Evolutionary conservation across 495 filamentous ascomycete genomes (phyloP), one percentile per base, ranked within the genome.

Genomic region (Lasiosphaeria hispida): DNA sequence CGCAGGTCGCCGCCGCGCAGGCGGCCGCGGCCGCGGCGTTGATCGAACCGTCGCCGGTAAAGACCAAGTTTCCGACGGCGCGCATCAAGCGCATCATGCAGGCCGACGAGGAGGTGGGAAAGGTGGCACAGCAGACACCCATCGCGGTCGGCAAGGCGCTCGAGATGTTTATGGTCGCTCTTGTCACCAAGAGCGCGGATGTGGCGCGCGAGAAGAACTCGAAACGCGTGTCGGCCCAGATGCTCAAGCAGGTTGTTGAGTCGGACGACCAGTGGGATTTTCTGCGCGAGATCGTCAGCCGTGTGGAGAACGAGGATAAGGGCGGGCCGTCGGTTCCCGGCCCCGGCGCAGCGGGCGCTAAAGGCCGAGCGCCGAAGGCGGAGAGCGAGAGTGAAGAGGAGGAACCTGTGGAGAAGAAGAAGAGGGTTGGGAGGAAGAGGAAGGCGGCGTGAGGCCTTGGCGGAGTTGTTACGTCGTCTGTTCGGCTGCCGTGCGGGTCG

Each of bases 51-150:
- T 96, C 64, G 72, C 92, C 74, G 17, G 90, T 99, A 53, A 90
- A 85, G 72, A 97, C 92, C 17, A 96, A 97, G 61, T 99, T 99
- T 66, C 94, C 94, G 3, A 96, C 97, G 35, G 94, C 94, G 56
- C 84, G 94, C 48, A 99, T 97, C 72, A 99, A 99, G 83, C 87
- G 94, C 51, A 97, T 99, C 60, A 97, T 99, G 94, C 94, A 99
- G 73, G 94, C 94, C 7, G 94, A 99, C 67, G 94, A 99, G 66
- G 94, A 99, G 73, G 92, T 99, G 2, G 94, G 94, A 40, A 99
- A 99, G 75, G 95, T 99, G 3, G 91, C 94, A 7, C 95, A 97
- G 73, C 93, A 96, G 18, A 96, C 92, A 5, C 92, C 92, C 2
- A 92, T 95, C 64, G 92, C 89, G 47, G 92, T 97, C 50, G 91